Base-by-base conservation (phyloP, 345 rosid species). In the Barbarea vulgaris region DNA sequence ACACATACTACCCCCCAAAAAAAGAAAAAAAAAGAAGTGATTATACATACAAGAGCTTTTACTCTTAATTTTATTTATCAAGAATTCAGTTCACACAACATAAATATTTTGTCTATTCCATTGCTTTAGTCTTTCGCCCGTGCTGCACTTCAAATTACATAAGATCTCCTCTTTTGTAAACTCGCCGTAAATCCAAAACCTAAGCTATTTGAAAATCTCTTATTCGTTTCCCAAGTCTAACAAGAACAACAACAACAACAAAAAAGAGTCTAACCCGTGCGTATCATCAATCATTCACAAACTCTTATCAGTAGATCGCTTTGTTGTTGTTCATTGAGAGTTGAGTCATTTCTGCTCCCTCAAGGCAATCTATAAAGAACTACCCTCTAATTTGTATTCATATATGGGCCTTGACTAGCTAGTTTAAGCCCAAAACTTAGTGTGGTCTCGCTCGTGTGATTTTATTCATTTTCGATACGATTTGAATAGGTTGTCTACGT, bases 361-460 rank as follows among this genome's bases (percentile, higher is more conserved):
- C n/a, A 10, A 33, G 27, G 2, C 17, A 11, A 5, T 59, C 41
- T 28, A 25, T 10, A 7, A 4, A 31, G 15, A 33, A 31, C 5
- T 17, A 31, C 34, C 34, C 8, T 31, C 21, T 33, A 21, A 17
- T 12, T 21, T 14, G 31, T 50, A 36, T 60, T 34, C 17, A 64
- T 53, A 64, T 53, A 41, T 64, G 55, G 77, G 55, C 34, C 41
- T 27, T 52, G 1, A 28, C 13, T 37, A 15, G 44, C 13, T 37
- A 15, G 44, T 39, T 21, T 53, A 63, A 54, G 47, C 64, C 77
- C 56, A 64, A 8, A n/a, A 18, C 22, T 14, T 72, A 31, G 28
- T 1, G 17, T 60, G 15, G 60, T n/a, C 19, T 44, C 48, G 48
- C 3, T 44, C 9, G 18, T 44, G 48, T 44, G 7, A 14, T 42